These are phyloP conservation scores for Spergularia azorica DNA, from an alignment of 179 eudicot species.

Conservation along the genomic window DNA sequence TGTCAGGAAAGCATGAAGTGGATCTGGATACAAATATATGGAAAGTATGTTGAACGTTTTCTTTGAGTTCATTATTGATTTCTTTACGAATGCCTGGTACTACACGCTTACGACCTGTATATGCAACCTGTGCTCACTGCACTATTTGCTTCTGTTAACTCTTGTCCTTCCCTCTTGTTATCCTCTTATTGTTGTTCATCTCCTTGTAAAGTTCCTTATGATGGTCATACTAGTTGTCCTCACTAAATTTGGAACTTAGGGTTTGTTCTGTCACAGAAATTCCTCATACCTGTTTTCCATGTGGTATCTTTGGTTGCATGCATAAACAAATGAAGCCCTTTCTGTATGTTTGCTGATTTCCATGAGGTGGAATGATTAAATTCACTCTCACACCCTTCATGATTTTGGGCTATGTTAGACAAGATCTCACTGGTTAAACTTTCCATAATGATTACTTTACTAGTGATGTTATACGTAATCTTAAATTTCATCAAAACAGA, in stretches of 20 bases:
- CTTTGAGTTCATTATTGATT: not conserved
- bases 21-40: slow-evolving; percentile 97
- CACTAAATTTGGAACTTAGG: no score
- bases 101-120: not conserved
- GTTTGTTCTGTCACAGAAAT: no score
- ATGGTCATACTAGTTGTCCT: no score
- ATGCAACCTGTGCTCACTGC: not conserved
- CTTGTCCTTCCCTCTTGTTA: not conserved
- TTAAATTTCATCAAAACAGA: not conserved
- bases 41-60: slow-evolving; percentile 61
- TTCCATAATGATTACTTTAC: not conserved
- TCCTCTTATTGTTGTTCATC: not conserved
- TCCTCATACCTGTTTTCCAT: no score
- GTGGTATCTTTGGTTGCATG: no score
- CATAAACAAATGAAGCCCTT: no score
- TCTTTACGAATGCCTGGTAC: not conserved
- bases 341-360: no score
- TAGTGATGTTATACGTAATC: not conserved
- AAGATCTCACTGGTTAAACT: not conserved
- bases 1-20: slow-evolving; percentile 99
- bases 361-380: no score
- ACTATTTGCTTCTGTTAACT: not conserved
- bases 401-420: not conserved
- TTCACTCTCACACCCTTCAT: no score
- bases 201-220: no score